These are phyloP conservation scores for Cymbopogon flexuosus DNA, from an alignment of 202 grass and related monocot species.

Conservation along the genomic window DNA sequence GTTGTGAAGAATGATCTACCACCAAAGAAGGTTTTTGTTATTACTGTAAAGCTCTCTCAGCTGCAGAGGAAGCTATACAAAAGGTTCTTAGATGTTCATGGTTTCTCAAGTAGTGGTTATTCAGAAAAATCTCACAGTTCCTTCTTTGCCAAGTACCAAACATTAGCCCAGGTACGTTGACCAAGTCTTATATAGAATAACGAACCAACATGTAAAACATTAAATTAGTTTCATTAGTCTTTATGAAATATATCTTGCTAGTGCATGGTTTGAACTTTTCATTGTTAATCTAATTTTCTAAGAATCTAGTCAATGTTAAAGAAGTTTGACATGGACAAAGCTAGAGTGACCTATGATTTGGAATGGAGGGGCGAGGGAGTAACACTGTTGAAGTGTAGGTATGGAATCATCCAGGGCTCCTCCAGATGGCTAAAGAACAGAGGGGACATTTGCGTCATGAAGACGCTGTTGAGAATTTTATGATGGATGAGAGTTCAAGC, in stretches of 20 bases:
- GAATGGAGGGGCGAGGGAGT: not conserved
- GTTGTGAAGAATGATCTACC: constrained; percentile 98
- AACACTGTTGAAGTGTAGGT: constrained; percentile 47
- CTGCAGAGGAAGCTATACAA: constrained; percentile 83
- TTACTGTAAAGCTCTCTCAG: constrained; percentile 89
- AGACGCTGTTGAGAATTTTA: constrained; percentile 70
- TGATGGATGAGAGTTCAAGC: constrained; percentile 80
- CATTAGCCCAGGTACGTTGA: constrained; percentile 65
- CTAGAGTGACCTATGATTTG: not conserved
- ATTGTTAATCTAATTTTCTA: not conserved
- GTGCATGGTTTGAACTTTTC: not conserved
- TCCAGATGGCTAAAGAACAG: constrained; percentile 85
- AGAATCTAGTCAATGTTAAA: not conserved
- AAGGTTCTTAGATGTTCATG: constrained; percentile 91
- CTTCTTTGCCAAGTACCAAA: constrained; percentile 94
- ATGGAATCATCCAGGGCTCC: constrained; percentile 97
- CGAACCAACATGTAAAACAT: not conserved
- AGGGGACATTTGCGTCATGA: constrained; percentile 54
- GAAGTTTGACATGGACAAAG: not conserved
- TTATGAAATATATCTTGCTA: not conserved
- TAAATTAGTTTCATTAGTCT: not conserved
- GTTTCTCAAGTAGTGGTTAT: constrained; percentile 62
- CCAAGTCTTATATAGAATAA: not conserved
- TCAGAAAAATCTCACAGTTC: constrained; percentile 68
- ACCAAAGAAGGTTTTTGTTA: constrained; percentile 95